Conservation (phyloP, 2,329 filamentous ascomycete genomes). For the Verruconis gallopava region DNA sequence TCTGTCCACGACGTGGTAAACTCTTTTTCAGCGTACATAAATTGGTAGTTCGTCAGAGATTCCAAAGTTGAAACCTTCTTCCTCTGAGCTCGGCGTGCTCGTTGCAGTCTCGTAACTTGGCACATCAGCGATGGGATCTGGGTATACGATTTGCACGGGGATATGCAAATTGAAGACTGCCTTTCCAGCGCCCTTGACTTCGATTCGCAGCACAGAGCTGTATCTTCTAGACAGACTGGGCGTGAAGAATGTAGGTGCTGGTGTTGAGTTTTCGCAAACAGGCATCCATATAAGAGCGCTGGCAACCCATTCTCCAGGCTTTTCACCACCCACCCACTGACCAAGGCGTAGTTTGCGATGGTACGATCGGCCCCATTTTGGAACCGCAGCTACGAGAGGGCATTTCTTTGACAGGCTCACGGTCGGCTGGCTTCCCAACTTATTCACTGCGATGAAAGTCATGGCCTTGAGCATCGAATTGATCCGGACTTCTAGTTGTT, state of each 20-base stretch:
- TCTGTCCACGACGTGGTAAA: too few relatives aligned
- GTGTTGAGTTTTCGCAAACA: conserved; percentile 6
- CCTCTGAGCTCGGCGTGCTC: conserved; percentile 3
- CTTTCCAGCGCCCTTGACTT: conserved; percentile 7
- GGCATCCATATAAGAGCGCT: conserved; percentile 7
- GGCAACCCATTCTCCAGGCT: not conserved
- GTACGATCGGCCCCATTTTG: conserved; percentile 6
- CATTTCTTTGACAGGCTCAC: not conserved
- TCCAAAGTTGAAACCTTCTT: not conserved
- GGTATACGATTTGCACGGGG: conserved; percentile 10
- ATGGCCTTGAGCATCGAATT: conserved; percentile 6
- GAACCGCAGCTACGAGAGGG: conserved; percentile 6
- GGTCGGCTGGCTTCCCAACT: conserved; percentile 5
- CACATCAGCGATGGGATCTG: conserved; percentile 4
- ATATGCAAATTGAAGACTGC: conserved; percentile 2
- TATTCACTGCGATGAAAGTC: conserved; percentile 2
- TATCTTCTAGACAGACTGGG: conserved; percentile 6
- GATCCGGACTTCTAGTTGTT: conserved; percentile 2
- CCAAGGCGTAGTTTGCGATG: conserved; percentile 6
- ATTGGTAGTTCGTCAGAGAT: conserved; percentile 2
- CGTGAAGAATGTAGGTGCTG: conserved; percentile 9
- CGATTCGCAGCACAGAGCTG: conserved; percentile 6
- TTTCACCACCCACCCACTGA: not conserved
- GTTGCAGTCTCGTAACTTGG: conserved; percentile 6
- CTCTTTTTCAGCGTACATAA: conserved; percentile 9